Conservation (phyloP, 306 rosid species). For the Ammopiptanthus mongolicus region DNA sequence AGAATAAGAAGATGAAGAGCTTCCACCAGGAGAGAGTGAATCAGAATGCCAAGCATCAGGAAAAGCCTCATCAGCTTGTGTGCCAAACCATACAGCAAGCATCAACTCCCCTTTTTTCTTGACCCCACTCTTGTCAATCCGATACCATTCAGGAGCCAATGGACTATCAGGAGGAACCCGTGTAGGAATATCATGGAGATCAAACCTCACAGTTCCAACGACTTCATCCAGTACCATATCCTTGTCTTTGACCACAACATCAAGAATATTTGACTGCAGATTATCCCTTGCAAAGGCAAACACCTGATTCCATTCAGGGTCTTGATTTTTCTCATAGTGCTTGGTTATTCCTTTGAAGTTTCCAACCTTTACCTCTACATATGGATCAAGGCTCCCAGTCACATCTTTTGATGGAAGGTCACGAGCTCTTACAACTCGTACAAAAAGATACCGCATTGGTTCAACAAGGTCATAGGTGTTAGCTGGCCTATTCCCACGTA, state of each 20-base stretch:
- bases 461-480: slow-evolving; percentile 89
- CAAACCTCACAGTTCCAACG: slow-evolving; percentile 56
- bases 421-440: slow-evolving; percentile 82
- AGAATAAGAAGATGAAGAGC: slow-evolving; percentile 35
- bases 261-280: slow-evolving; percentile 53
- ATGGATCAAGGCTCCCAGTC: slow-evolving; percentile 80
- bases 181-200: slow-evolving; percentile 65
- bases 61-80: slow-evolving; percentile 97
- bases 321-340: slow-evolving; percentile 59
- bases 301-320: slow-evolving; percentile 94
- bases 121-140: slow-evolving; percentile 53
- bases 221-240: slow-evolving; percentile 50
- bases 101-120: slow-evolving; percentile 83
- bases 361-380: slow-evolving; percentile 82
- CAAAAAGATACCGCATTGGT: slow-evolving; percentile 73
- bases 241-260: slow-evolving; percentile 76
- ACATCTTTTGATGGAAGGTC: slow-evolving; percentile 75
- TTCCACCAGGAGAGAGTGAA: slow-evolving; percentile 49
- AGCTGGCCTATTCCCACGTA: slow-evolving; percentile 37
- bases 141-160: slow-evolving; percentile 95
- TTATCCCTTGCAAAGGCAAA: slow-evolving; percentile 82
- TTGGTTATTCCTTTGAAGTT: slow-evolving; percentile 76
- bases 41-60: slow-evolving; percentile 98
- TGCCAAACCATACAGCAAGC: slow-evolving; percentile 96
- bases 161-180: slow-evolving; percentile 95